A percentile compares a stretch with the other conserved stretches of the same genome.
Conservation (phyloP, 306 rosid genomes). For the Cucumis melo region DNA sequence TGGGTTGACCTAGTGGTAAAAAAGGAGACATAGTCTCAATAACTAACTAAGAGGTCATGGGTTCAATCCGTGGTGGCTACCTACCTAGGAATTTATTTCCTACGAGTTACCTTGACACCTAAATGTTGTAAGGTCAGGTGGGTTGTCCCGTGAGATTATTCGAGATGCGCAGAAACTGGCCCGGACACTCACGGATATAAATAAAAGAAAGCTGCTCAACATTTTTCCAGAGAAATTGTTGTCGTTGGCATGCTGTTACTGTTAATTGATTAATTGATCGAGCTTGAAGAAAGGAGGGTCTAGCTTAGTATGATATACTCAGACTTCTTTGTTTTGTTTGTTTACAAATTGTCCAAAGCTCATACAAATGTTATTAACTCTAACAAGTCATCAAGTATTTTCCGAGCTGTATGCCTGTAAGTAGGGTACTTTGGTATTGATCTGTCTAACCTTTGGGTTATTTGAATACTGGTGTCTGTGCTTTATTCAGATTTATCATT, state of each 20-base stretch:
- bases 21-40: too few species aligned
- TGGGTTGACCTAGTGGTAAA: too few species aligned
- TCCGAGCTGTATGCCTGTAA: not conserved
- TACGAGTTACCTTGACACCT: too few species aligned
- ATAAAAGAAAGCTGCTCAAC: too few species aligned
- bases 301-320: not conserved
- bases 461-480: not conserved
- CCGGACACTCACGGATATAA: too few species aligned
- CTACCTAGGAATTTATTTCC: too few species aligned
- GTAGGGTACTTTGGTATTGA: not conserved
- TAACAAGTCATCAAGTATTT: not conserved
- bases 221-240: not conserved
- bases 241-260: not conserved
- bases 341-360: not conserved
- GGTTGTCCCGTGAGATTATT: too few species aligned
- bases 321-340: not conserved
- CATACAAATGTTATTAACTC: not conserved
- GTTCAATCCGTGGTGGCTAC: too few species aligned
- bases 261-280: not conserved
- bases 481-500: not conserved
- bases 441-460: not conserved
- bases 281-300: not conserved
- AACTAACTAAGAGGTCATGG: too few species aligned
- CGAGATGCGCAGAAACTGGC: too few species aligned
- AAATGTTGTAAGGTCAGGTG: too few species aligned